These are phyloP conservation scores for Apiotrichum gamsii DNA, from an alignment of 1,284 basidiomycete genomes.

Conservation along the genomic window DNA sequence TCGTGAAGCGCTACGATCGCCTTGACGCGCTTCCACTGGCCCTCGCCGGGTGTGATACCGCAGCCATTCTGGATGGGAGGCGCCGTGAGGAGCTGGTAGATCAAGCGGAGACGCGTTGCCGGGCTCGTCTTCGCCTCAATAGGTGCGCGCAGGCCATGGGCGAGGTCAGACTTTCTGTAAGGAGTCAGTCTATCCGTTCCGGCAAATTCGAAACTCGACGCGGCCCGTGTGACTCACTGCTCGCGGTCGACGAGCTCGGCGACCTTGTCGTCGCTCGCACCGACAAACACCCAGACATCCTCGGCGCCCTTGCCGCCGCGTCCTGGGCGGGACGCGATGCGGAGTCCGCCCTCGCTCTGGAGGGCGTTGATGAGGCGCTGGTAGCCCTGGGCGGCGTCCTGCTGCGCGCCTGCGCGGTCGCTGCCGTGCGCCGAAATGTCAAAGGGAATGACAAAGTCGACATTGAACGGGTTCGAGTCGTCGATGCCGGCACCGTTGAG, in stretches of 20 bases:
- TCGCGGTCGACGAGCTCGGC: constrained; percentile 64
- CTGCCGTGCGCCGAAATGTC: constrained; percentile 15
- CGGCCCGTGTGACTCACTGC: constrained; percentile 53
- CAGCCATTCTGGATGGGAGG: constrained; percentile 66
- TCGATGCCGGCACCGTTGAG: neutral
- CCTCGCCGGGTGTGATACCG: constrained; percentile 63
- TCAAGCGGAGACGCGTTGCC: constrained; percentile 59
- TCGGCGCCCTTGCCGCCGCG: constrained; percentile 51
- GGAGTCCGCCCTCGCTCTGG: constrained; percentile 35
- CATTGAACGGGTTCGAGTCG: constrained; percentile 33
- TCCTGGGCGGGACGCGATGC: constrained; percentile 29
- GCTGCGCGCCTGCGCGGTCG: constrained; percentile 13
- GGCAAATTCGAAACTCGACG: constrained; percentile 1
- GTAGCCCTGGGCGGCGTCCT: constrained; percentile 34
- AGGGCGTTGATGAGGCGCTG: constrained; percentile 20
- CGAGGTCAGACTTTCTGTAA: constrained; percentile 24
- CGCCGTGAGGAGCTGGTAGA: constrained; percentile 68
- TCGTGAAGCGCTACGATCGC: constrained; percentile 78
- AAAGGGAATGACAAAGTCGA: constrained; percentile 44
- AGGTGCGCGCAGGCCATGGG: constrained; percentile 55
- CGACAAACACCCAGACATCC: constrained; percentile 72
- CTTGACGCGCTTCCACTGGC: constrained; percentile 71
- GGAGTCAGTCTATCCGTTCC: no score
- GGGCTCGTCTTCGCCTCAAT: constrained; percentile 57
- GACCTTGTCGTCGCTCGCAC: constrained; percentile 61